Conservation (phyloP, 2,329 filamentous ascomycete species). For the Penicillium sp. region DNA sequence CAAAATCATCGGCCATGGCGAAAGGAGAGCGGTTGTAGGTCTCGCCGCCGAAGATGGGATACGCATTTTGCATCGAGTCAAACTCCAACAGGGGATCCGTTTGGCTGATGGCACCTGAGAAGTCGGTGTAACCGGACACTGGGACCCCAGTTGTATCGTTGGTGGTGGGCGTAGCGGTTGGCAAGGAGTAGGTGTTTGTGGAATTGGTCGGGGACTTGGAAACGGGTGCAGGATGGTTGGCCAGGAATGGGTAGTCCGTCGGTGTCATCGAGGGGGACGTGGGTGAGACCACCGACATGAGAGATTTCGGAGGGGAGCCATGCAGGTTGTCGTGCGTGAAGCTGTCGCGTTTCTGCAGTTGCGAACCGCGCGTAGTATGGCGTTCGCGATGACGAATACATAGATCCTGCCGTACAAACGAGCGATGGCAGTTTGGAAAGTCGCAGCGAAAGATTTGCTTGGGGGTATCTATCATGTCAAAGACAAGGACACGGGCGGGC, state of each 20-base stretch:
- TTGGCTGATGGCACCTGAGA: slow-evolving; percentile 12
- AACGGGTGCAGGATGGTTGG: slow-evolving; percentile 6
- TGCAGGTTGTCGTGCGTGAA: slow-evolving; percentile 28
- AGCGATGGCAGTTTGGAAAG: slow-evolving; percentile 80
- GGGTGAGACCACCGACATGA: slow-evolving; percentile 13
- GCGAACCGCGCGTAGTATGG: slow-evolving; percentile 60
- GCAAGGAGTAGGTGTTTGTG: slow-evolving; percentile 12
- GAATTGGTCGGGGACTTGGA: slow-evolving; percentile 15
- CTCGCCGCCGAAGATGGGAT: slow-evolving; percentile 82
- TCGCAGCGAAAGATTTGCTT: slow-evolving; percentile 95
- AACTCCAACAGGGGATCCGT: slow-evolving; percentile 20
- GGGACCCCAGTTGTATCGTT: slow-evolving; percentile 14
- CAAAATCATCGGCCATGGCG: slow-evolving; percentile 80
- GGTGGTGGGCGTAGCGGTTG: slow-evolving; percentile 9
- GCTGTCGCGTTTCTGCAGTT: slow-evolving; percentile 45
- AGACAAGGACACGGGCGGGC: slow-evolving; percentile 4
- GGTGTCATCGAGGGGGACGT: slow-evolving; percentile 19
- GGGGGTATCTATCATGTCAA: slow-evolving; percentile 60
- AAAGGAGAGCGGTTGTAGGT: slow-evolving; percentile 81
- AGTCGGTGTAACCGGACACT: slow-evolving; percentile 16
- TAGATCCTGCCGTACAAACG: slow-evolving; percentile 89
- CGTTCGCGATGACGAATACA: slow-evolving; percentile 79
- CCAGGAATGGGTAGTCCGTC: slow-evolving; percentile 15
- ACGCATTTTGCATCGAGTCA: slow-evolving; percentile 45
- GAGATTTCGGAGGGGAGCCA: slow-evolving; percentile 12